These are phyloP conservation scores for Septoria linicola DNA, from an alignment of 2,329 filamentous ascomycete genomes.

Conservation along the genomic window DNA sequence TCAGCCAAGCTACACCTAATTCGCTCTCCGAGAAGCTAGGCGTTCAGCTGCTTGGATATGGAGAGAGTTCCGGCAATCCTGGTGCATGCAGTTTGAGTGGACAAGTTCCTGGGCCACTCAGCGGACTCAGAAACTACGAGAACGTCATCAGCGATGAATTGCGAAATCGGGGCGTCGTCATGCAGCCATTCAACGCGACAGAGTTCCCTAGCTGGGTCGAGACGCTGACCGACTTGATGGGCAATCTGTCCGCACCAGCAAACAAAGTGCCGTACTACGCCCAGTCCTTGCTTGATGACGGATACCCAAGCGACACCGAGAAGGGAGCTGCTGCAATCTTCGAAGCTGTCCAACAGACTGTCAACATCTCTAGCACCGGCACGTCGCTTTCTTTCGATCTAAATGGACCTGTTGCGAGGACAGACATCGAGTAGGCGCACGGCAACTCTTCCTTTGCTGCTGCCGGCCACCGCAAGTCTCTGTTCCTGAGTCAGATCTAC, in stretches of 20 bases:
- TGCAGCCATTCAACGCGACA: slow-evolving; percentile 14
- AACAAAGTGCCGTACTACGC: slow-evolving; percentile 23
- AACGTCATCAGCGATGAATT: slow-evolving; percentile 8
- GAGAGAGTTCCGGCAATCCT: slow-evolving; percentile 11
- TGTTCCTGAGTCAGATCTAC: slow-evolving; percentile 24
- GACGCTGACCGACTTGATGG: slow-evolving; percentile 20
- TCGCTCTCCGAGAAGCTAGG: slow-evolving; percentile 15
- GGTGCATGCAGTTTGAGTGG: slow-evolving; percentile 21
- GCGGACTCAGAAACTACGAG: slow-evolving; percentile 11
- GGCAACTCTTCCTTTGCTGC: slow-evolving; percentile 15
- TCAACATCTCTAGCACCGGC: slow-evolving; percentile 3
- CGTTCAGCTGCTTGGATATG: slow-evolving; percentile 19
- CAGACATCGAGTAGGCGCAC: slow-evolving; percentile 20
- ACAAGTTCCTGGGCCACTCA: slow-evolving; percentile 17
- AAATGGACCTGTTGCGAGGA: slow-evolving; percentile 16
- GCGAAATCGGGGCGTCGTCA: slow-evolving; percentile 5
- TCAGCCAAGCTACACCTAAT: neutral
- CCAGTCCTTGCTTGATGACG: slow-evolving; percentile 21
- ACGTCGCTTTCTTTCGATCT: slow-evolving; percentile 24
- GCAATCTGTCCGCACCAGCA: slow-evolving; percentile 18
- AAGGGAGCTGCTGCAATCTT: slow-evolving; percentile 8
- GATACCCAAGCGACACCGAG: slow-evolving; percentile 14
- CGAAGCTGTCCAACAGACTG: slow-evolving; percentile 18
- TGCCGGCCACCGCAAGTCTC: slow-evolving; percentile 16
- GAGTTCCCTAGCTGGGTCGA: slow-evolving; percentile 20